phyloP scores from a whole-genome alignment of 805 yeast species.

The Spathaspora hagerdaliae region DNA sequence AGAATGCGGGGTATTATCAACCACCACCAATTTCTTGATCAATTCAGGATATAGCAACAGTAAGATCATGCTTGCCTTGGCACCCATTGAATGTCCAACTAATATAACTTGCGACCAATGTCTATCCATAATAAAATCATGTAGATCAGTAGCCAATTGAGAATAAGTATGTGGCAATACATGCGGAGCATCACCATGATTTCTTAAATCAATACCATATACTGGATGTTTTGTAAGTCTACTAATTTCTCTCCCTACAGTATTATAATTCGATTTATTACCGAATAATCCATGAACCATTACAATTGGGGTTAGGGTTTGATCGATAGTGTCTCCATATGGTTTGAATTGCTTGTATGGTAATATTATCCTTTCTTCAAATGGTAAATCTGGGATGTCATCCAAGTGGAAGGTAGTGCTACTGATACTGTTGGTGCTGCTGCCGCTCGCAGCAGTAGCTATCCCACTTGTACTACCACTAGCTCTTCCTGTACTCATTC shows the following conservation, averaged over 20 bases:
- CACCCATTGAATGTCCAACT: constrained; percentile 62
- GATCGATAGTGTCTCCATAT: constrained; percentile 1
- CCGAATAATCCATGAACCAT: constrained; percentile 58
- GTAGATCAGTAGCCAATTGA: constrained; percentile 41
- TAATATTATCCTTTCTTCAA: constrained; percentile 5
- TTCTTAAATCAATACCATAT: constrained; percentile 47
- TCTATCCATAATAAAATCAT: constrained; percentile 22
- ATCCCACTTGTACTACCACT: too few species aligned
- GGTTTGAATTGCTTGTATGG: constrained; percentile 10
- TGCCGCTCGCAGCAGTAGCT: not conserved
- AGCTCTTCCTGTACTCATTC: too few species aligned
- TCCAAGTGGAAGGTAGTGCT: not conserved
- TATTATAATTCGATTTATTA: constrained; percentile 39
- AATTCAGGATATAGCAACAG: constrained; percentile 37
- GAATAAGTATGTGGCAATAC: constrained; percentile 43
- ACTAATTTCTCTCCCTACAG: constrained; percentile 34
- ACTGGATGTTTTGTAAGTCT: constrained; percentile 27
- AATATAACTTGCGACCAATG: constrained; percentile 15
- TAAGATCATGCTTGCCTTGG: constrained; percentile 49
- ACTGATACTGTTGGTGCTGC: not conserved
- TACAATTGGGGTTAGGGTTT: constrained; percentile 29
- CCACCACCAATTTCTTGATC: constrained; percentile 40
- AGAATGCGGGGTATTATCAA: constrained; percentile 46
- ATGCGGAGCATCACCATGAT: constrained; percentile 50
- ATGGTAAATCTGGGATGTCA: constrained; percentile 2